These are phyloP conservation scores for Exophiala phaeomuriformis DNA, from an alignment of 2,329 filamentous ascomycete species.

Conservation along the genomic window DNA sequence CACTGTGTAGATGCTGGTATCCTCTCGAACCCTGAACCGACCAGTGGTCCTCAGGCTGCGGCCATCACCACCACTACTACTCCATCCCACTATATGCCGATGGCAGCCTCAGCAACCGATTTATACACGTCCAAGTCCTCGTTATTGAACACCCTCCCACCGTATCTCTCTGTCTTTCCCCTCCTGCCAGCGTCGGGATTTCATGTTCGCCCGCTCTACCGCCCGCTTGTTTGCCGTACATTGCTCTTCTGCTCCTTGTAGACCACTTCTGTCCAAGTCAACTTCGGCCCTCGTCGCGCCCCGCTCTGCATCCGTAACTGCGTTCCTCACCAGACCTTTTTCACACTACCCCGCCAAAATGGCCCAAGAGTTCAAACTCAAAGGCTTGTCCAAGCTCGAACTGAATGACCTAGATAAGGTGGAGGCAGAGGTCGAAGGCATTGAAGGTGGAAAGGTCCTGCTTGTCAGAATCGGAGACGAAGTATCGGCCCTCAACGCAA, in stretches of 20 bases:
- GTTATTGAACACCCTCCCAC: not conserved
- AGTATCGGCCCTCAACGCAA: slow-evolving; percentile 71
- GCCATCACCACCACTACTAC: too few relatives aligned
- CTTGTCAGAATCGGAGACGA: slow-evolving; percentile 71
- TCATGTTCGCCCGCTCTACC: slow-evolving; percentile 8
- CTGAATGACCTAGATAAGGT: slow-evolving; percentile 75
- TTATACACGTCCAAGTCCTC: not conserved
- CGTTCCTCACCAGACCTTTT: slow-evolving; percentile 8
- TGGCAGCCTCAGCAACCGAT: not conserved
- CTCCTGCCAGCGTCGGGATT: not conserved
- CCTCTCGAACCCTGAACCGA: too few relatives aligned
- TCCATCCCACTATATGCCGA: too few relatives aligned
- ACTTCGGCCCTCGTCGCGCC: not conserved
- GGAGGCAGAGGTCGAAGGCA: slow-evolving; percentile 83
- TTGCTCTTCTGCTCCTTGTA: slow-evolving; percentile 3
- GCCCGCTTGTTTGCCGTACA: slow-evolving; percentile 3
- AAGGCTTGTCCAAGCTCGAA: slow-evolving; percentile 54
- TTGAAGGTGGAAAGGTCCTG: slow-evolving; percentile 78
- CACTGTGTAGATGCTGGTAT: too few relatives aligned
- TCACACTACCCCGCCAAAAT: slow-evolving; percentile 13
- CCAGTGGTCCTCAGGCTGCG: too few relatives aligned
- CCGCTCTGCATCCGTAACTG: not conserved
- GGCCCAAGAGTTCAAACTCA: slow-evolving; percentile 27
- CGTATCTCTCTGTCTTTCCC: not conserved
- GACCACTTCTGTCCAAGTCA: slow-evolving; percentile 1